These are phyloP conservation scores for Ascochyta rabiei DNA, from an alignment of 2,329 filamentous ascomycete species.

Conservation along the genomic window DNA sequence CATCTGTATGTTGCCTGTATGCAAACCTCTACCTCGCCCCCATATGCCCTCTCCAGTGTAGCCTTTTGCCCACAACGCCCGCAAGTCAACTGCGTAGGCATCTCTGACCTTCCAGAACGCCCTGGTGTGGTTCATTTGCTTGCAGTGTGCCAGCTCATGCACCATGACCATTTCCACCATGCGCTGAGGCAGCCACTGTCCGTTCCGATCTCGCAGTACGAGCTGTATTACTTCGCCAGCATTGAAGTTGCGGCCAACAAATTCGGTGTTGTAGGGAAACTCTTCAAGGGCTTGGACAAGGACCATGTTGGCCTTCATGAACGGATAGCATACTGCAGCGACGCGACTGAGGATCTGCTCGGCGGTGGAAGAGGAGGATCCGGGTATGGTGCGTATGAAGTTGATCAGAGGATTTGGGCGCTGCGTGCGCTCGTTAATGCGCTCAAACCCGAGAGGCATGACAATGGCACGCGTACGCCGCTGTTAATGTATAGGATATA, in stretches of 20 bases:
- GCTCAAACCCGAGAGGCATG: constrained; percentile 80
- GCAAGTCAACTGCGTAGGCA: constrained; percentile 73
- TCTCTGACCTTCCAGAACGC: constrained; percentile 83
- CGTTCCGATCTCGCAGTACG: constrained; percentile 72
- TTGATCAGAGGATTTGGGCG: constrained; percentile 79
- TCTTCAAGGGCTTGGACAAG: constrained; percentile 70
- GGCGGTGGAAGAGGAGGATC: constrained; percentile 51
- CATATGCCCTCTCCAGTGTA: constrained; percentile 86
- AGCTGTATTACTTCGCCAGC: constrained; percentile 86
- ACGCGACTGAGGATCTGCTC: constrained; percentile 47
- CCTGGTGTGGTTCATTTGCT: constrained; percentile 87
- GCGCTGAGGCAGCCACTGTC: constrained; percentile 76
- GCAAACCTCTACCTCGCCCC: constrained; percentile 71
- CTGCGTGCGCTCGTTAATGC: constrained; percentile 75
- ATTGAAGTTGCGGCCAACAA: constrained; percentile 89
- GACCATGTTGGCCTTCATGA: constrained; percentile 56
- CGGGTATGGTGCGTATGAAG: constrained; percentile 81
- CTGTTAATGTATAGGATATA: not conserved
- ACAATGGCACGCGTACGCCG: constrained; percentile 7
- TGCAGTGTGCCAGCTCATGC: constrained; percentile 86
- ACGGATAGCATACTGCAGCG: constrained; percentile 74
- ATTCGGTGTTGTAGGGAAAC: constrained; percentile 79
- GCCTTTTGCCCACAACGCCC: constrained; percentile 68
- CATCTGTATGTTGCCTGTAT: constrained; percentile 48
- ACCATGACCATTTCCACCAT: constrained; percentile 97